Base-by-base conservation (phyloP, 805 yeast genomes). In the Myxozyma melibiosi region DNA sequence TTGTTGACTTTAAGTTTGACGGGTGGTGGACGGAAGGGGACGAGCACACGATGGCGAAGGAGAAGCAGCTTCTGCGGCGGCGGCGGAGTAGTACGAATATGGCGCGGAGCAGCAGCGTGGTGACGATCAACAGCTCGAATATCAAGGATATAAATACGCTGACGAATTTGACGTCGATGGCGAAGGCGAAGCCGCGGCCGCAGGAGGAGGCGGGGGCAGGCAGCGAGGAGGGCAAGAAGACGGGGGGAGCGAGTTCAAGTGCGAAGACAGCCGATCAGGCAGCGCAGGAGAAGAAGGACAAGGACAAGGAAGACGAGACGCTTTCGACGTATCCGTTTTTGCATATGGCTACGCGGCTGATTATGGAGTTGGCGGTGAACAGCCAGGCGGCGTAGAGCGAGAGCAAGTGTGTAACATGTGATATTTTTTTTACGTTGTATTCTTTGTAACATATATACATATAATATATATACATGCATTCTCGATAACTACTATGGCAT, bases 331-430 rank as follows among this genome's bases (percentile, higher is more conserved):
- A 92, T 70, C 98, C 99, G 30, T 92, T 92, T 71, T 76, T 94
- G 67, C 96, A 94, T 71, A 76, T 92, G 67, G 92, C 97, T 41
- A 92, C 98, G 1, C 77, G 90, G 68, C 79, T 92, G 63, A 92
- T 92, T 61, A 90, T 92, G 96, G 98, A 92, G 72, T 78, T 92
- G 64, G 99, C 99, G 0, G 98, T 94, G 16, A 94, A 92, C 69
- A 84, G 92, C 67, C 96, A 90, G 65, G 78, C 77, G 46, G 73
- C 68, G 30, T 73, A 27, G 25, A n/a, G 37, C 33, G 6, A 31
- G 2, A 11, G 16, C 39, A 35, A 13, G 5, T 11, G 18, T 6
- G n/a, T 22, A 30, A 13, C 24, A 5, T 38, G 4, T 18, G 48
- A n/a, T 4, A 16, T 14, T 20, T 25, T 16, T 9, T 18, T 18